phyloP scores from a whole-genome alignment of 306 rosid species.

The Alnus glutinosa region DNA sequence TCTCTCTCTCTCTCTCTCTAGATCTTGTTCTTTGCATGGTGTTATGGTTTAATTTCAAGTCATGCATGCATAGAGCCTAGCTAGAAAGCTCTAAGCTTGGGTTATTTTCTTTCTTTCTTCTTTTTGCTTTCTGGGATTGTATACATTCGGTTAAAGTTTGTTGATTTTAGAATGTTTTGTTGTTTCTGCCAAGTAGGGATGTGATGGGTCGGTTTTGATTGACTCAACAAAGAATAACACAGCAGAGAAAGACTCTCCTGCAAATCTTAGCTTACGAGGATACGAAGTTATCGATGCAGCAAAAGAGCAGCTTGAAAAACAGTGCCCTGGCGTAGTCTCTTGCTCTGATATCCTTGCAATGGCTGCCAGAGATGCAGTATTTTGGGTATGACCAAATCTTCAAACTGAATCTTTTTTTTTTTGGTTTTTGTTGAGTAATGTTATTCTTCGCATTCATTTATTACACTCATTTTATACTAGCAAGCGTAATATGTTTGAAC shows the following conservation, averaged over 20 bases:
- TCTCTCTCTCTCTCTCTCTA: not conserved
- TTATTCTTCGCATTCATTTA: too few relatives aligned
- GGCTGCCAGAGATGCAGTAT: conserved; percentile 82
- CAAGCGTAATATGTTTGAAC: too few relatives aligned
- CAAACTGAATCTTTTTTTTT: not conserved
- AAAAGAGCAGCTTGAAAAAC: conserved; percentile 60
- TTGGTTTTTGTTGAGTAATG: too few relatives aligned
- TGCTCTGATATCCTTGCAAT: conserved; percentile 88
- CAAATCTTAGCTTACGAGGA: conserved; percentile 79
- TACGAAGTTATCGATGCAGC: conserved; percentile 76
- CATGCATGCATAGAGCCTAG: too few relatives aligned
- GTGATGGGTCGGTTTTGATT: conserved; percentile 79
- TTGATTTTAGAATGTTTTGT: not conserved
- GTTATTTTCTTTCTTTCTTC: not conserved
- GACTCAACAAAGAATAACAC: conserved; percentile 72
- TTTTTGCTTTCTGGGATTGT: not conserved
- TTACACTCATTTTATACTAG: too few relatives aligned
- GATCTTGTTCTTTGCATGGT: too few relatives aligned
- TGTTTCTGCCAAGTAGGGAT: conserved; percentile 51
- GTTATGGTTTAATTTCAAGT: too few relatives aligned
- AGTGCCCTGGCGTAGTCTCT: conserved; percentile 89
- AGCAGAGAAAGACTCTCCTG: conserved; percentile 95
- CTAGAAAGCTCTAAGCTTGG: too few relatives aligned
- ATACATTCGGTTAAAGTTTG: not conserved
- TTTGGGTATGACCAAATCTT: conserved; percentile 43